Conservation (phyloP, 345 rosid genomes). For the Citrus reticulata region DNA sequence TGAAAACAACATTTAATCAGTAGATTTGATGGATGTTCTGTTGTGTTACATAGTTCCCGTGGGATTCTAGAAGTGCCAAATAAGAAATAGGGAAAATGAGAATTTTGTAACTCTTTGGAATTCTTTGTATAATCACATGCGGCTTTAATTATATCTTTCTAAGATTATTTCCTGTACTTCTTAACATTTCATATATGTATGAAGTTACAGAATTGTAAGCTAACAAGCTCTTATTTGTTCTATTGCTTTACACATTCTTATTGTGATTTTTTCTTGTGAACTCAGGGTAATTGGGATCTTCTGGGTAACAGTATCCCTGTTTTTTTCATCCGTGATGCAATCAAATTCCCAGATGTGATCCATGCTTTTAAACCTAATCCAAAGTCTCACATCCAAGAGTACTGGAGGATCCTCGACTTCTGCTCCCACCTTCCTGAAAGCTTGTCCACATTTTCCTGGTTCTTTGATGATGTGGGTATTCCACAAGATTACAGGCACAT, state of each 20-base stretch:
- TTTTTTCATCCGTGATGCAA: conserved; percentile 91
- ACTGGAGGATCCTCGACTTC: conserved; percentile 93
- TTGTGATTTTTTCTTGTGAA: conserved; percentile 4
- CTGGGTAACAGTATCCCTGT: conserved; percentile 98
- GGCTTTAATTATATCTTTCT: not conserved
- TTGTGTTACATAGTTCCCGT: not conserved
- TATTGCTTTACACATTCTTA: not conserved
- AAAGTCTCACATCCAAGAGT: conserved; percentile 89
- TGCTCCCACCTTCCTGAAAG: conserved; percentile 94
- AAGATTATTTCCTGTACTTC: not conserved
- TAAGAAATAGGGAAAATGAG: not conserved
- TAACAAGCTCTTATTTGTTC: not conserved
- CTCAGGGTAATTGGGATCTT: conserved; percentile 95
- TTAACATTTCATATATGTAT: not conserved
- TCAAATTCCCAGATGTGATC: conserved; percentile 92
- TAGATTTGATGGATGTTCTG: not conserved
- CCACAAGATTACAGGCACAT: conserved; percentile 96
- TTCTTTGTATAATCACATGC: not conserved
- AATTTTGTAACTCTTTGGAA: not conserved
- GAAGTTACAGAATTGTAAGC: not conserved
- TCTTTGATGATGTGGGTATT: conserved; percentile 85
- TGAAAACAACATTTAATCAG: not conserved
- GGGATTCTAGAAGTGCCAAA: no score
- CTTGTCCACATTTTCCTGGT: conserved; percentile 74
- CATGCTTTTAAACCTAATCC: conserved; percentile 97